A percentile compares a stretch with the other conserved stretches of the same genome.
Conservation (phyloP, 2,329 filamentous ascomycete genomes). For the Xylariaceae sp. region DNA sequence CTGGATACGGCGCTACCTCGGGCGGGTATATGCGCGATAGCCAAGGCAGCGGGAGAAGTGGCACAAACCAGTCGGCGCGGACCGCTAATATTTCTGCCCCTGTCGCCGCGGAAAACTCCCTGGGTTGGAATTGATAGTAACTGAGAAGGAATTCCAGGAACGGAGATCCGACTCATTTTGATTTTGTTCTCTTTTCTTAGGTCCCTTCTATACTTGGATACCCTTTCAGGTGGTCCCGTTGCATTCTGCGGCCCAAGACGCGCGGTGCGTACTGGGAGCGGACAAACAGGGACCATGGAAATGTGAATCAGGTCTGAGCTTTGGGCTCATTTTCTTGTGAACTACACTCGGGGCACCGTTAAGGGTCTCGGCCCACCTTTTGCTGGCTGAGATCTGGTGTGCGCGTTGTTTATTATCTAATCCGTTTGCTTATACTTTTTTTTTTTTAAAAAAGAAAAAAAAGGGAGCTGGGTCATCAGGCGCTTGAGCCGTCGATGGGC, state of each 20-base stretch:
- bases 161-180: constrained; percentile 28
- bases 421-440: constrained; percentile 26
- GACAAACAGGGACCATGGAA: constrained; percentile 24
- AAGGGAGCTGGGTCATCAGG: constrained; percentile 17
- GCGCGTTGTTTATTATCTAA: constrained; percentile 31
- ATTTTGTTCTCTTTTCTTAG: constrained; percentile 16
- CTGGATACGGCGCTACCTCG: constrained; percentile 44
- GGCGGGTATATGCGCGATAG: constrained; percentile 44
- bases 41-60: constrained; percentile 60
- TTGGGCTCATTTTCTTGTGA: constrained; percentile 31
- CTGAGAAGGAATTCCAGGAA: constrained; percentile 27
- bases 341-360: constrained; percentile 28
- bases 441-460: neutral
- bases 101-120: constrained; percentile 87
- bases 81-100: constrained; percentile 75
- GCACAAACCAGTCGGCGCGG: constrained; percentile 48
- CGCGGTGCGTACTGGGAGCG: constrained; percentile 17
- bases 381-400: constrained; percentile 31
- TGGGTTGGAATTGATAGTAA: constrained; percentile 78
- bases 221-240: constrained; percentile 36
- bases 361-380: constrained; percentile 31
- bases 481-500: constrained; percentile 21
- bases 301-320: constrained; percentile 27
- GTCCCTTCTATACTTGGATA: constrained; percentile 39
- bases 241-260: constrained; percentile 12